phyloP scores from a whole-genome alignment of 2,329 filamentous ascomycete species.

The Trichophyton rubrum region DNA sequence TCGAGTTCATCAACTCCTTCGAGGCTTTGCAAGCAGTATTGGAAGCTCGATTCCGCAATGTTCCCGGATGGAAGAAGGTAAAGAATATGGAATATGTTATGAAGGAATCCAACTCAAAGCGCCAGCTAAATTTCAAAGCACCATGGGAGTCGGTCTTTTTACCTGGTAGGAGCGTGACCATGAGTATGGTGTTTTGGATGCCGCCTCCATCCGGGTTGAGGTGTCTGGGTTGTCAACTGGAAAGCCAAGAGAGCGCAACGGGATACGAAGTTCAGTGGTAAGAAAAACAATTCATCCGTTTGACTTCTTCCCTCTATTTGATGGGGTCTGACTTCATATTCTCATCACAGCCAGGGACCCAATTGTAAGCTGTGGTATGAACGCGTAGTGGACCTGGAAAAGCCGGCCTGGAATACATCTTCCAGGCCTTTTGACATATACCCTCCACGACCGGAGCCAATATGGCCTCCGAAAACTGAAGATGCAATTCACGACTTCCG shows the following conservation, averaged over 20 bases:
- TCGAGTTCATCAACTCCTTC: conserved; percentile 10
- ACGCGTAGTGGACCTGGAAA: neutral
- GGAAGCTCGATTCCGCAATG: conserved; percentile 8
- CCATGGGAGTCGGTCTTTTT: conserved; percentile 8
- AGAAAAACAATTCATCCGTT: neutral
- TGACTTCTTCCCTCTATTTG: no score
- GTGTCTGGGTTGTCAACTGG: conserved; percentile 6
- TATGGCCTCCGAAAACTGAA: neutral
- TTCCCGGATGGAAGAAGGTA: conserved; percentile 5
- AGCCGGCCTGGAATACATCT: neutral
- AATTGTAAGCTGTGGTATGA: conserved; percentile 1
- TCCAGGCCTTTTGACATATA: neutral
- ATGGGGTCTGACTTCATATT: no score
- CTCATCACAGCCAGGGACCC: neutral
- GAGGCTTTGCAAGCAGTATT: conserved; percentile 10
- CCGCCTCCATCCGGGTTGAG: neutral
- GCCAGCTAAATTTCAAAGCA: conserved; percentile 2
- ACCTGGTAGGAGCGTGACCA: conserved; percentile 8
- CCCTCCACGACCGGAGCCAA: neutral
- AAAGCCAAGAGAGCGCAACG: neutral
- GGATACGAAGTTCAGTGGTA: conserved; percentile 1
- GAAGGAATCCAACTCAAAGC: conserved; percentile 3
- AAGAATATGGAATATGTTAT: conserved; percentile 7
- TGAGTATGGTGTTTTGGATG: conserved; percentile 10
- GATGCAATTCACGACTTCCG: conserved; percentile 1